Percentiles rank a stretch among this genome's conserved stretches.
Conservation (phyloP, 1,139 yeast species). For the Meyerozyma guilliermondii region DNA sequence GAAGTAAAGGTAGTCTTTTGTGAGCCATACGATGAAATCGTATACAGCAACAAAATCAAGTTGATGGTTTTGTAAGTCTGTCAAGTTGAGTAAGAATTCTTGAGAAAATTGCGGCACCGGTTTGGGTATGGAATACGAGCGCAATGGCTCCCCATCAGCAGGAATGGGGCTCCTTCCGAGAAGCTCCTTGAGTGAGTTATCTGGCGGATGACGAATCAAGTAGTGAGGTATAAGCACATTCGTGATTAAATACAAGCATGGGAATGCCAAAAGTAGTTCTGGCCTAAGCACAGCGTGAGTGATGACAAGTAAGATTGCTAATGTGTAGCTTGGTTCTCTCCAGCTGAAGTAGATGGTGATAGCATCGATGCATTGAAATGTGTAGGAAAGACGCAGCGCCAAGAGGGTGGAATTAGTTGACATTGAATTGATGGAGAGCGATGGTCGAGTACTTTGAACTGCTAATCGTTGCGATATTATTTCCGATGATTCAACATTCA, state of each 20-base stretch:
- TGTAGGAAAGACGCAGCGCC: slow-evolving; percentile 57
- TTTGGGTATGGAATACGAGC: slow-evolving; percentile 48
- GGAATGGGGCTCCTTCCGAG: slow-evolving; percentile 47
- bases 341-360: slow-evolving; percentile 53
- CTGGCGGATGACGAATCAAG: slow-evolving; percentile 38
- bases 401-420: slow-evolving; percentile 63
- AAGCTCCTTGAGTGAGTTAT: slow-evolving; percentile 18
- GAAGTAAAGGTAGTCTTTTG: slow-evolving; percentile 60
- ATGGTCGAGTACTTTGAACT: slow-evolving; percentile 62
- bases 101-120: slow-evolving; percentile 78
- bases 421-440: slow-evolving; percentile 64
- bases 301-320: slow-evolving; percentile 50
- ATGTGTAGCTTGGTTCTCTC: slow-evolving; percentile 58
- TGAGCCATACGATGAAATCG: slow-evolving; percentile 48
- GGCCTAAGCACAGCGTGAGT: slow-evolving; percentile 67
- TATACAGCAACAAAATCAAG: slow-evolving; percentile 58
- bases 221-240: slow-evolving; percentile 70
- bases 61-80: slow-evolving; percentile 84
- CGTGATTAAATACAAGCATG: slow-evolving; percentile 49
- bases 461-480: slow-evolving; percentile 45
- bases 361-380: slow-evolving; percentile 58
- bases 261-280: slow-evolving; percentile 45
- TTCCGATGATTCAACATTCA: slow-evolving; percentile 40
- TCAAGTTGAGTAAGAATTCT: slow-evolving; percentile 72
- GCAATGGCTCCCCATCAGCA: slow-evolving; percentile 47